Evolutionary conservation across 1,139 yeast genomes (phyloP).

Genomic region (Yamadazyma oceani): DNA sequence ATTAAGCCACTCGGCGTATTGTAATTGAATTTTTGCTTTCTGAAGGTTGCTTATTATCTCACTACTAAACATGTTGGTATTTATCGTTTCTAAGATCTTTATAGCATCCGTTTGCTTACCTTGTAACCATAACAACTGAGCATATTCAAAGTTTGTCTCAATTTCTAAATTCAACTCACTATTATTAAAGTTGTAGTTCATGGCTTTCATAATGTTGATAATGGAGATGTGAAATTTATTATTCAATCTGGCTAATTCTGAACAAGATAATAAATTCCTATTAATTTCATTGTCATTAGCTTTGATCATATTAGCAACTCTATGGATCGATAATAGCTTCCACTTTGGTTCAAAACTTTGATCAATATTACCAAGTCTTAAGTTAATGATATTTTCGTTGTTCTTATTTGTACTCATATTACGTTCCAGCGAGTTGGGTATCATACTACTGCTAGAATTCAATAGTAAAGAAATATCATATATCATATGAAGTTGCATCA

Average conservation of each 20-base stretch:
- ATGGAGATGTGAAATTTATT: conserved; percentile 75
- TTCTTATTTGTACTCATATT: conserved; percentile 14
- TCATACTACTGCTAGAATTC: conserved; percentile 20
- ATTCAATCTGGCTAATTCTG: conserved; percentile 68
- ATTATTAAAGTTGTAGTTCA: conserved; percentile 25
- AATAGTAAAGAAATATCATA: conserved; percentile 51
- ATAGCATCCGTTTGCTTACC: conserved; percentile 89
- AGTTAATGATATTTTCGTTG: conserved; percentile 22
- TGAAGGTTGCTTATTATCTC: conserved; percentile 8
- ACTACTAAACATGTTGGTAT: conserved; percentile 11
- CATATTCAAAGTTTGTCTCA: conserved; percentile 70
- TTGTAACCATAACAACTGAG: conserved; percentile 85
- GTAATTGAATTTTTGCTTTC: conserved; percentile 59
- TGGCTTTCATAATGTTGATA: conserved; percentile 68
- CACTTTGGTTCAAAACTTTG: conserved; percentile 65
- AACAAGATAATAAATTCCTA: conserved; percentile 57
- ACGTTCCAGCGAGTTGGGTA: conserved; percentile 13
- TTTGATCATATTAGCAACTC: conserved; percentile 51
- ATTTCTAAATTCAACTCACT: conserved; percentile 25
- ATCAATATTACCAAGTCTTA: conserved; percentile 51
- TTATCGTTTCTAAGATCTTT: conserved; percentile 54
- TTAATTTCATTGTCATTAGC: conserved; percentile 26
- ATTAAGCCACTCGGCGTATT: conserved; percentile 89
- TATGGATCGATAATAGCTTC: conserved; percentile 58
- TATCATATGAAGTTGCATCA: conserved; percentile 70